Evolutionary conservation across 805 yeast genomes (phyloP).

Genomic region (Candida parachauliodes): DNA sequence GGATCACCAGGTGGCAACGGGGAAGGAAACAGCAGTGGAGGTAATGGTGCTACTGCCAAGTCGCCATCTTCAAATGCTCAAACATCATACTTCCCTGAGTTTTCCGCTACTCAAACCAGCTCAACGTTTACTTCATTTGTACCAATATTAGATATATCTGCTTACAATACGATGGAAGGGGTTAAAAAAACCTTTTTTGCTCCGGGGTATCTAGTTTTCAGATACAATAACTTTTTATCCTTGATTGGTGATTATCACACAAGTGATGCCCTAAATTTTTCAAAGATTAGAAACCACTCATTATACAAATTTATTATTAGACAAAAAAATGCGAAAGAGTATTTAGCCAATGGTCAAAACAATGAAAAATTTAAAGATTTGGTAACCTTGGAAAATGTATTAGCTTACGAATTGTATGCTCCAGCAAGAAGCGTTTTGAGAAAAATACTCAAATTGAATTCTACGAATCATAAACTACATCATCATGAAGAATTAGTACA

Average conservation of each 20-base stretch:
- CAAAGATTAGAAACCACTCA: slow-evolving; percentile 29
- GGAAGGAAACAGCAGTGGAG: too few relatives aligned
- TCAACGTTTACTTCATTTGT: slow-evolving; percentile 17
- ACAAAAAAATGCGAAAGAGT: slow-evolving; percentile 15
- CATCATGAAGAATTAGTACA: slow-evolving; percentile 36
- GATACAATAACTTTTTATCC: slow-evolving; percentile 31
- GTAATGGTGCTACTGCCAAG: too few relatives aligned
- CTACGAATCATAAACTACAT: slow-evolving; percentile 8
- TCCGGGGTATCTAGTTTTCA: slow-evolving; percentile 26
- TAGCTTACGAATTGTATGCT: slow-evolving; percentile 27
- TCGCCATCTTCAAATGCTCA: neutral
- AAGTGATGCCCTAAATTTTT: slow-evolving; percentile 38
- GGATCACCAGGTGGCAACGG: slow-evolving; percentile 6
- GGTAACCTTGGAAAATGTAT: slow-evolving; percentile 25
- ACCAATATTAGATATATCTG: slow-evolving; percentile 19
- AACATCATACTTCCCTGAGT: slow-evolving; percentile 6
- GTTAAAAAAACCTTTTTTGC: slow-evolving; percentile 19
- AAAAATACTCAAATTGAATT: slow-evolving; percentile 15
- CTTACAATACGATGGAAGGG: slow-evolving; percentile 23
- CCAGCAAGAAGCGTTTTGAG: slow-evolving; percentile 25
- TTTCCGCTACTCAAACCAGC: slow-evolving; percentile 4
- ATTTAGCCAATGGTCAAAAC: slow-evolving; percentile 3
- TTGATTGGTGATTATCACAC: slow-evolving; percentile 27
- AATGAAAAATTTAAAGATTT: slow-evolving; percentile 8
- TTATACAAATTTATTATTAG: slow-evolving; percentile 25